These are phyloP conservation scores for Naganishia antarctica DNA, from an alignment of 768 basidiomycete genomes.

Conservation along the genomic window DNA sequence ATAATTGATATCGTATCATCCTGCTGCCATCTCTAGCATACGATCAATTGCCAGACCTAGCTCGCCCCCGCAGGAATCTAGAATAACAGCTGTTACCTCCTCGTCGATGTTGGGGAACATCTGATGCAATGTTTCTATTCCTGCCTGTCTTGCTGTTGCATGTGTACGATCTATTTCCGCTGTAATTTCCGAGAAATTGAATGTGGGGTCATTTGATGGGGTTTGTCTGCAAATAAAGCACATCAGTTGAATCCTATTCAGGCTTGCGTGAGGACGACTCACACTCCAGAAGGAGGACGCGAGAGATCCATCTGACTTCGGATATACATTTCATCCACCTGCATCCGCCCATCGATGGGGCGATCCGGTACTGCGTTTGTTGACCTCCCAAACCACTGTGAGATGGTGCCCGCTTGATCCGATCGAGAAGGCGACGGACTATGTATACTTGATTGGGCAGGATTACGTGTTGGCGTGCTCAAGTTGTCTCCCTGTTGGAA, in stretches of 20 bases:
- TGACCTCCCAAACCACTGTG: neutral
- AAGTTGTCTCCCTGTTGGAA: neutral
- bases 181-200: slow-evolving; percentile 68
- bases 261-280: slow-evolving; percentile 1
- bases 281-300: slow-evolving; percentile 23
- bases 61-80: slow-evolving; percentile 84
- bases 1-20: slow-evolving; percentile 11
- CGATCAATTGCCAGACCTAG: slow-evolving; percentile 80
- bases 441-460: neutral
- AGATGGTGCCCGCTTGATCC: neutral
- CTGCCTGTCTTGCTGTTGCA: slow-evolving; percentile 65
- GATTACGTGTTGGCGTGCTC: neutral
- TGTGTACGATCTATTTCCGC: slow-evolving; percentile 62
- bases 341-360: slow-evolving; percentile 20
- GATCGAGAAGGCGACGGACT: slow-evolving; percentile 1
- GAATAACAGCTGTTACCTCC: slow-evolving; percentile 80
- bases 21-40: slow-evolving; percentile 33
- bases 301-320: slow-evolving; percentile 25
- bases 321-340: slow-evolving; percentile 25
- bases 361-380: neutral
- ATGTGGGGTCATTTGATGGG: slow-evolving; percentile 38
- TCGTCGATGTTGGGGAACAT: slow-evolving; percentile 80
- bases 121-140: slow-evolving; percentile 71
- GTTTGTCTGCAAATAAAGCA: slow-evolving; percentile 23
- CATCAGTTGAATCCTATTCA: slow-evolving; percentile 26